Evolutionary conservation across 768 basidiomycete species (phyloP), one percentile per base, ranked within the genome.

Genomic region (Pleurotus tuber-regium): DNA sequence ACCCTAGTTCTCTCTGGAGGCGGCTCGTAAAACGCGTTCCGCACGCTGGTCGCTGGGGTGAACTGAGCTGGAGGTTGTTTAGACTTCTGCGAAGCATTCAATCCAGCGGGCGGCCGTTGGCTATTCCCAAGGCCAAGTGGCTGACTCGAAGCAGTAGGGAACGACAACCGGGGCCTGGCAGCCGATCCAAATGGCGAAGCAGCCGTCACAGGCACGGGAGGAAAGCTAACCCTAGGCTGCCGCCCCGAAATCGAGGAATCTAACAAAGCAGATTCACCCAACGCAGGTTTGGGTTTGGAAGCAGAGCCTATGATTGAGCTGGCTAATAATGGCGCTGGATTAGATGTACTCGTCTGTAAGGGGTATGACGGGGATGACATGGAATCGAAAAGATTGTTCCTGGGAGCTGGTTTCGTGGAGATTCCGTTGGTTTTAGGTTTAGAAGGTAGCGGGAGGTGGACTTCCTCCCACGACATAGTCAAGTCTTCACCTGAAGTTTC

Each of bases 21-120:
- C 0, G 83, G 84, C 30, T 76, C 72, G 60, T 82, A 88, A 61
- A 89, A 89, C 3, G 87, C 87, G 55, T 88, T 89, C 19, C 71
- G 74, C 7, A 76, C 73, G 26, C 70, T 71, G 43, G 75, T 76
- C 1, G 86, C 83, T 1, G 76, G 73, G 5, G 74, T 71, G 50
- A 84, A 80, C 2, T 51, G 12, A 54, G 30, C 23, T 65, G 56
- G 43, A 68, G 51, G 49, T n/a, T n/a, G n/a, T 65, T 66, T 44
- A 66, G 66, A 44, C 61, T 63, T 6, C 63, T 62, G n/a, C 65
- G 66, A 24, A 64, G 69, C 8, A 61, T 59, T 25, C 63, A 56
- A 36, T 30, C 24, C 18, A 30, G 30, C 26, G 28, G 43, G 19
- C 35, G 43, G 44, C 31, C 48, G 44, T 25, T 12, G 50, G 4